A percentile compares a stretch with the other conserved stretches of the same genome.
Conservation (phyloP, 2,329 filamentous ascomycete genomes). For the Pseudogymnoascus verrucosus region DNA sequence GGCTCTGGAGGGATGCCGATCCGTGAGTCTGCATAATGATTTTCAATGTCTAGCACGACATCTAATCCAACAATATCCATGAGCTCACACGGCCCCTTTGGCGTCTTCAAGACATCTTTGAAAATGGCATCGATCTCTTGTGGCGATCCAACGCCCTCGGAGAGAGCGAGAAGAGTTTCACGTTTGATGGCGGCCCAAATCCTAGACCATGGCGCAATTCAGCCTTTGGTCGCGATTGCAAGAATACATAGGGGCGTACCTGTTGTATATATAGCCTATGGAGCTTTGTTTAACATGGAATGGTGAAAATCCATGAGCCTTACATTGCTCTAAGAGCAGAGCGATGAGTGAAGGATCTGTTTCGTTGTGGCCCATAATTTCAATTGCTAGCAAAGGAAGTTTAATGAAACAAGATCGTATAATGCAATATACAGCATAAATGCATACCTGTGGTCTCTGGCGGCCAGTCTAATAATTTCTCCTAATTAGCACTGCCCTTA, state of each 20-base stretch:
- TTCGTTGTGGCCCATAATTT: conserved; percentile 30
- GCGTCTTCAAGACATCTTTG: conserved; percentile 31
- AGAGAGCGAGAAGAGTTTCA: conserved; percentile 29
- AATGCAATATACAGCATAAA: not conserved
- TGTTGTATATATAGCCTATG: conserved; percentile 34
- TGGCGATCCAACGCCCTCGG: conserved; percentile 30
- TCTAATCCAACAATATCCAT: conserved; percentile 34
- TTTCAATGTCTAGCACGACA: conserved; percentile 31
- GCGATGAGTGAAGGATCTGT: conserved; percentile 27
- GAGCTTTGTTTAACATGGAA: conserved; percentile 31
- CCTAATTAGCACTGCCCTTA: not conserved
- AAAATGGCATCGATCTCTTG: conserved; percentile 33
- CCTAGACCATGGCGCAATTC: conserved; percentile 12
- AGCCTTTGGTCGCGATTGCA: not conserved
- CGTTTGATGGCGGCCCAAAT: conserved; percentile 36
- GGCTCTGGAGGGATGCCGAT: conserved; percentile 25
- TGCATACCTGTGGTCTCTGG: conserved; percentile 24
- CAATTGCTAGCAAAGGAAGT: conserved; percentile 22
- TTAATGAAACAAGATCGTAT: not conserved
- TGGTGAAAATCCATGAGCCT: conserved; percentile 30
- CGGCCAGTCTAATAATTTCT: conserved; percentile 28
- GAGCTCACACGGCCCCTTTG: conserved; percentile 31
- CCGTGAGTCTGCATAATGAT: conserved; percentile 30
- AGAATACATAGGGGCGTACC: conserved; percentile 18
- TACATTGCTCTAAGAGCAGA: conserved; percentile 25